A percentile compares a stretch with the other conserved stretches of the same genome.
Conservation (phyloP, 306 rosid species). For the Alnus glutinosa region DNA sequence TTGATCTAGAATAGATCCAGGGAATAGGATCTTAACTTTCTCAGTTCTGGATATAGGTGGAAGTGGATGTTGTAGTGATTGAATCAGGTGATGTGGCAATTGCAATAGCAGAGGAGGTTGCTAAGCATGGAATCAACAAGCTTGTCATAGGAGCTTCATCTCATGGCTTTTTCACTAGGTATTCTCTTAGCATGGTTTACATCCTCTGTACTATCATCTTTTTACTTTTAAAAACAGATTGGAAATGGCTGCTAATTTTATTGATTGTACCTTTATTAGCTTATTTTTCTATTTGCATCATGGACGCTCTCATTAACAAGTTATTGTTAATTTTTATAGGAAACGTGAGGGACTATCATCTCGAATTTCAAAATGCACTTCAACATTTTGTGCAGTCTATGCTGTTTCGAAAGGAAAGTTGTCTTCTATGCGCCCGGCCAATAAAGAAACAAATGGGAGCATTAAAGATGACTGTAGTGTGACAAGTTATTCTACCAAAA, state of each 20-base stretch:
- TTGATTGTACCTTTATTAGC: not conserved
- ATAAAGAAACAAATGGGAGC: slow-evolving; percentile 45
- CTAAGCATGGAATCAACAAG: slow-evolving; percentile 50
- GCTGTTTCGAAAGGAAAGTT: slow-evolving; percentile 78
- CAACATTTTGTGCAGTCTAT: slow-evolving; percentile 79
- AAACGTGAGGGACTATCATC: slow-evolving; percentile 63
- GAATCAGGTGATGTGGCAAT: slow-evolving; percentile 78
- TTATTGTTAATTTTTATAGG: slow-evolving; percentile 43
- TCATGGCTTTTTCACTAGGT: slow-evolving; percentile 74
- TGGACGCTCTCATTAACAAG: slow-evolving; percentile 17
- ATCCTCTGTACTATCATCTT: not conserved
- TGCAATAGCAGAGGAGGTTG: slow-evolving; percentile 73
- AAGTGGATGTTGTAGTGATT: slow-evolving; percentile 59
- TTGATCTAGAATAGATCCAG: slow-evolving; percentile 13
- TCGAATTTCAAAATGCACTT: slow-evolving; percentile 64
- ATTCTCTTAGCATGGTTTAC: slow-evolving; percentile 21
- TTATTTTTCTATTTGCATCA: slow-evolving; percentile 19
- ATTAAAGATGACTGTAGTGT: slow-evolving; percentile 55
- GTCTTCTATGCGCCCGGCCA: slow-evolving; percentile 62
- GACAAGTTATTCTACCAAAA: slow-evolving; percentile 53
- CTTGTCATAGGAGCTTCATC: slow-evolving; percentile 88
- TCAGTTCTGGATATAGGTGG: slow-evolving; percentile 54
- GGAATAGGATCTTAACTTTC: slow-evolving; percentile 14
- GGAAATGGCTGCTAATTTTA: not conserved
- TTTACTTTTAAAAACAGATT: not conserved